Evolutionary conservation across 768 basidiomycete species (phyloP).

Genomic region (Termitomyces sp.): DNA sequence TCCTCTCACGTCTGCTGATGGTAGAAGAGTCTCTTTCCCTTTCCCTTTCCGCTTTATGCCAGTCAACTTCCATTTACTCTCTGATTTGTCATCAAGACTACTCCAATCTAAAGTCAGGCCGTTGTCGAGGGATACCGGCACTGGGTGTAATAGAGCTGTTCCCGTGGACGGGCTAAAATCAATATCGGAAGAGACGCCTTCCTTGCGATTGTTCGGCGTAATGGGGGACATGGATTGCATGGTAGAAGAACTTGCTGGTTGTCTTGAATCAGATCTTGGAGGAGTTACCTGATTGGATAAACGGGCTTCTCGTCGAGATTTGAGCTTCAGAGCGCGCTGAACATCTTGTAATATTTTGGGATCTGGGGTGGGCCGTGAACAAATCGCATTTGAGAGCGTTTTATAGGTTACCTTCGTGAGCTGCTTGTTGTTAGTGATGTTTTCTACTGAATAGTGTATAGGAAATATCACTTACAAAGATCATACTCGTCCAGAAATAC

Average conservation of each 20-base stretch:
- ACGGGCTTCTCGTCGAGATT: constrained; percentile 71
- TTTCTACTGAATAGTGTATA: neutral
- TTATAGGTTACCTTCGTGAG: constrained; percentile 62
- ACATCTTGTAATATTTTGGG: constrained; percentile 79
- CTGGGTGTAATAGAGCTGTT: constrained; percentile 44
- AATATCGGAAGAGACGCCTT: constrained; percentile 39
- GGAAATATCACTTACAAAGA: constrained; percentile 46
- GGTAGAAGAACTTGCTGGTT: constrained; percentile 22
- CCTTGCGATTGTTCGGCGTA: constrained; percentile 22
- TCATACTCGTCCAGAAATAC: constrained; percentile 75
- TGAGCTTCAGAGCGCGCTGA: constrained; percentile 66
- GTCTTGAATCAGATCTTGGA: constrained; percentile 12
- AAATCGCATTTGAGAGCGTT: neutral
- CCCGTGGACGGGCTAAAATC: constrained; percentile 69
- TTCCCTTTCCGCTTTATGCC: constrained; percentile 58
- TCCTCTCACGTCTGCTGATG: constrained; percentile 42
- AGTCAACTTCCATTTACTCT: constrained; percentile 56
- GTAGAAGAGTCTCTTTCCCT: constrained; percentile 42
- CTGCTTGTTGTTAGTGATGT: constrained; percentile 28
- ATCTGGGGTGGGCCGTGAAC: constrained; percentile 36
- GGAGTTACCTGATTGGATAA: constrained; percentile 24
- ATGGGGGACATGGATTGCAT: constrained; percentile 25
- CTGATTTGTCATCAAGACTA: constrained; percentile 48
- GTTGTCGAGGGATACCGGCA: constrained; percentile 64
- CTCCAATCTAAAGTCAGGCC: constrained; percentile 74